These are phyloP conservation scores for Cymodocea nodosa DNA, from an alignment of 116 monocot genomes.

Conservation along the genomic window DNA sequence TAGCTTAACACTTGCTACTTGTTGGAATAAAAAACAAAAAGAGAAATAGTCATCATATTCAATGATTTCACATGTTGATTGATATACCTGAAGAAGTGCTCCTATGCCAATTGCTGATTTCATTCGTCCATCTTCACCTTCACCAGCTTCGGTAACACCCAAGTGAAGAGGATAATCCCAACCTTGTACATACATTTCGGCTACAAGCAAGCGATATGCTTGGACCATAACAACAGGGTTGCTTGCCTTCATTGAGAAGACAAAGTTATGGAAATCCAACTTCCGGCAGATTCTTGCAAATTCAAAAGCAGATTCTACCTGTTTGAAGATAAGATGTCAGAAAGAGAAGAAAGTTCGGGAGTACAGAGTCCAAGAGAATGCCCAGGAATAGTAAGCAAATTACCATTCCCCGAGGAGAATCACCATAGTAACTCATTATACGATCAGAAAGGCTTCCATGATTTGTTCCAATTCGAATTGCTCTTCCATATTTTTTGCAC, in stretches of 20 bases:
- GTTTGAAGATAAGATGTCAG: conserved; percentile 10
- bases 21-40: too few species aligned
- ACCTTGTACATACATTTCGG: conserved; percentile 98
- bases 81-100: conserved; percentile 82
- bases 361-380: not conserved
- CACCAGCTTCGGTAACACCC: conserved; percentile 99
- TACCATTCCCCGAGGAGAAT: conserved; percentile 99
- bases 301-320: conserved; percentile 99
- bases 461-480: conserved; percentile 98
- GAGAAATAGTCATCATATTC: too few species aligned
- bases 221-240: conserved; percentile 99
- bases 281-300: conserved; percentile 98
- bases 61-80: too few species aligned
- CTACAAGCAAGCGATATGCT: conserved; percentile 94
- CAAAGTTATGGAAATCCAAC: conserved; percentile 93
- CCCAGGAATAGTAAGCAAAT: conserved; percentile 1
- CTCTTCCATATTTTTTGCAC: conserved; percentile 97
- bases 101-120: conserved; percentile 99
- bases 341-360: not conserved
- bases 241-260: conserved; percentile 99
- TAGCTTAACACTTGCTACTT: too few species aligned
- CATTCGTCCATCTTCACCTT: conserved; percentile 99
- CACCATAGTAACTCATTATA: conserved; percentile 99
- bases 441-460: conserved; percentile 99
- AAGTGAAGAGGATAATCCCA: conserved; percentile 99